phyloP scores from a whole-genome alignment of 352 stramenopile genomes.

The Phytopythium sindhum region DNA sequence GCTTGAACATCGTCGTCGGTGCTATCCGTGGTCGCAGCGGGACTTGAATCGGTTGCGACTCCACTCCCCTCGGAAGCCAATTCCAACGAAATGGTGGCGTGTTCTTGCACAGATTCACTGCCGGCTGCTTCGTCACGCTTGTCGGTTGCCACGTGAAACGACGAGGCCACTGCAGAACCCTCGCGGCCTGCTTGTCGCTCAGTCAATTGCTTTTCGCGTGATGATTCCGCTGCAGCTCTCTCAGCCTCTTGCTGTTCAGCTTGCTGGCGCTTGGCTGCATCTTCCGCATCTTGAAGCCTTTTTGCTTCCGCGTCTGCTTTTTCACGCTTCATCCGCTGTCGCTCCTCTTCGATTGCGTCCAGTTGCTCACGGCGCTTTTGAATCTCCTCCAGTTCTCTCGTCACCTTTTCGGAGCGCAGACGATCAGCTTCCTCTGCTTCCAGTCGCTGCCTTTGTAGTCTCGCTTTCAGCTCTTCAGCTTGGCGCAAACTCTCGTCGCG shows the following conservation, averaged over 20 bases:
- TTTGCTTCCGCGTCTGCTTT: conserved; percentile 12
- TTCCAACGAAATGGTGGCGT: neutral
- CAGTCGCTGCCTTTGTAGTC: conserved; percentile 14
- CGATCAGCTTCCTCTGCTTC: conserved; percentile 14
- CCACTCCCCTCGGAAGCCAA: too few species aligned
- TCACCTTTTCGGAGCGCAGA: conserved; percentile 5
- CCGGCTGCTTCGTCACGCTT: neutral
- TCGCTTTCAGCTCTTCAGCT: conserved; percentile 21
- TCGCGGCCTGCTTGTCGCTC: neutral
- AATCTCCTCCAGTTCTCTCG: conserved; percentile 12
- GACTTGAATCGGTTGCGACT: neutral
- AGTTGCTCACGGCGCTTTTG: conserved; percentile 7
- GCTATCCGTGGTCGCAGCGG: neutral
- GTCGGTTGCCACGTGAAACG: neutral
- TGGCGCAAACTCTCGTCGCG: conserved; percentile 14
- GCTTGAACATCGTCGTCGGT: neutral
- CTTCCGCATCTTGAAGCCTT: conserved; percentile 4
- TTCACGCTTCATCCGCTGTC: conserved; percentile 5
- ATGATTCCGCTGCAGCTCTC: neutral
- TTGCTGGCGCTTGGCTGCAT: conserved; percentile 9
- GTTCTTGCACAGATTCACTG: neutral
- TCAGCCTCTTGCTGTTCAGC: neutral
- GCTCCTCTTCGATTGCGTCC: conserved; percentile 15
- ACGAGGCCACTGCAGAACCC: too few species aligned
- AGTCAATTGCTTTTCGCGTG: neutral